Evolutionary conservation across 2,329 filamentous ascomycete genomes (phyloP), one percentile per base, ranked within the genome.

Genomic region (Hortaea werneckii): DNA sequence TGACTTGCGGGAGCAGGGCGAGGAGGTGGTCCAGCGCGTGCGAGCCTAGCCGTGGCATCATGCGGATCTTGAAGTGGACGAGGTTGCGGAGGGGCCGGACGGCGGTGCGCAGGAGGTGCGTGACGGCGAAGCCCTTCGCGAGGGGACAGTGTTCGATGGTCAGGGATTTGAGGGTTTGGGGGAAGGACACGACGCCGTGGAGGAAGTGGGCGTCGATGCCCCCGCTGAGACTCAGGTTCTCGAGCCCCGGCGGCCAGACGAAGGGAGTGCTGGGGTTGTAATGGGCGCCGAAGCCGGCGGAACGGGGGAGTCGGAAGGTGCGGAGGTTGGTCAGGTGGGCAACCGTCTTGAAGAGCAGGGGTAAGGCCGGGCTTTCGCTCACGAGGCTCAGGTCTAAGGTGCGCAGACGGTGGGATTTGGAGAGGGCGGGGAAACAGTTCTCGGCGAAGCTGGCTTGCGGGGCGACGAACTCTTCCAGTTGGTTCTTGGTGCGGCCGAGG

Each of bases 391-490:
- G 62, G 52, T 80, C 73, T 11, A 81, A 64, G 2, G 66, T 50
- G 7, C 62, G 62, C 4, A 82, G 64, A 0, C 68, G 64, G 5
- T 53, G 51, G 58, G 77, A 79, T 62, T 80, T 80, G 2, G 71
- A 69, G 13, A 82, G 58, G 2, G 74, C 68, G 2, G 76, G 70
- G 51, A 80, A 73, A 56, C 74, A 76, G 49, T 78, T 77, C 43
- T 75, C 61, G 2, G 72, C 73, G 54, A 82, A 81, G 4, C 72
- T 74, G 4, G 74, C 69, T 48, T 75, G 74, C 1, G 79, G 79
- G 1, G 78, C 77, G 40, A 73, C 59, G 56, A 81, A 80, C n/a
- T 64, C 59, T 50, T 74, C 66, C 12, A 82, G 57, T 1, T 65
- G 70, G 5, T 63, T 59, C 50, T 76, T 79, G 1, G 75, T 71